Conservation (phyloP, 345 rosid genomes). For the Noccaea caerulescens region DNA sequence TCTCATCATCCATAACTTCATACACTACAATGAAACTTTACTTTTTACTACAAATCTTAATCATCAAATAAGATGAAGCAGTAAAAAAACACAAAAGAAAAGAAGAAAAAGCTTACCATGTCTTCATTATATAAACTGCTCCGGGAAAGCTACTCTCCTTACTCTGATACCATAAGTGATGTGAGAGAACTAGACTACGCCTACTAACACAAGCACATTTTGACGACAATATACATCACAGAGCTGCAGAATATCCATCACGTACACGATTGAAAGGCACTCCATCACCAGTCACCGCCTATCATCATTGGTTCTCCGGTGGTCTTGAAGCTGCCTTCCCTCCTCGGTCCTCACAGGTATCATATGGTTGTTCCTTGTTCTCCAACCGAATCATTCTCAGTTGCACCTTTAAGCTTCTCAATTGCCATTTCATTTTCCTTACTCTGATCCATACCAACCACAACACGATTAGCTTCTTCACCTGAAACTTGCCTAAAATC, state of each 20-base stretch:
- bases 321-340: background rate
- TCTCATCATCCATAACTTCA: slow-evolving; percentile 12
- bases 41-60: slow-evolving; percentile 27
- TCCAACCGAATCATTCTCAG: slow-evolving; percentile 33
- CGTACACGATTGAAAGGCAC: slow-evolving; percentile 24
- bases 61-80: slow-evolving; percentile 34
- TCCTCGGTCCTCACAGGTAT: background rate
- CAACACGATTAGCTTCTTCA: slow-evolving; percentile 20
- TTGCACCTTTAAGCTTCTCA: slow-evolving; percentile 33
- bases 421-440: slow-evolving; percentile 31
- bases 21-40: slow-evolving; percentile 29
- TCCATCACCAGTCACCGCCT: background rate
- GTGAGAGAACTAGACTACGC: slow-evolving; percentile 26
- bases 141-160: slow-evolving; percentile 3
- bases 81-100: background rate
- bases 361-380: slow-evolving; percentile 30
- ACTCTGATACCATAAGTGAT: slow-evolving; percentile 21
- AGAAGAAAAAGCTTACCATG: slow-evolving; percentile 23
- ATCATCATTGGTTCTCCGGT: slow-evolving; percentile 7
- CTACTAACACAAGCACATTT: slow-evolving; percentile 39
- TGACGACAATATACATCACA: slow-evolving; percentile 30
- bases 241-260: slow-evolving; percentile 31
- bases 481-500: slow-evolving; percentile 18
- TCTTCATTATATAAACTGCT: slow-evolving; percentile 28
- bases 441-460: slow-evolving; percentile 27